Evolutionary conservation across 2,329 filamentous ascomycete species (phyloP), one percentile per base, ranked within the genome.

Genomic region (Apiospora saccharicola): DNA sequence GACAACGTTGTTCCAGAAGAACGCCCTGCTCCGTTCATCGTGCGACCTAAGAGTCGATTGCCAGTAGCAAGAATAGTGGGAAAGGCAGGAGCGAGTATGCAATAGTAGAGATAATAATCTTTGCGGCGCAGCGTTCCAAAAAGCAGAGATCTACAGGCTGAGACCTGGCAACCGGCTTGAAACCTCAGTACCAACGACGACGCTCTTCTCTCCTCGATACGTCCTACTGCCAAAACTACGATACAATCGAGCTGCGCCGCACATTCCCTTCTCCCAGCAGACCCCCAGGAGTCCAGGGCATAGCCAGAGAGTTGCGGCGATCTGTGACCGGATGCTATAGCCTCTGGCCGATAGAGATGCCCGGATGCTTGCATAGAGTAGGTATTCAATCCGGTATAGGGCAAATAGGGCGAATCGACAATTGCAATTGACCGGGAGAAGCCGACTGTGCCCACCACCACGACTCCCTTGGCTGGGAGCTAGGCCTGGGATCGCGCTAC

Each of bases 141-240:
- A 47, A 37, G 16, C 41, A 46, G 41, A 46, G 82, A 84, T 84
- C 81, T 80, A 72, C 83, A 78, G 78, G 77, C 81, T 85, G 83
- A 85, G 80, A 85, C 83, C 81, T 51, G 75, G 76, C 74, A 80
- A 79, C 76, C 78, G 77, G 80, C 79, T 79, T 84, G 82, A 84
- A 84, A 85, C 82, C 76, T 75, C 76, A 46, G n/a, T 22, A 47
- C 30, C 13, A 47, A 68, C 67, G n/a, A 46, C 64, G 61, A 37
- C 43, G 14, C 24, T n/a, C 26, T 49, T 46, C 67, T 22, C 47
- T 24, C 47, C 43, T 34, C 37, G 30, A 14, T 34, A 41, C 8
- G 2, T 30, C 26, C 2, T 30, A 4, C 26, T 30, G 2, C 6
- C 10, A 41, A 10, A 41, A 41, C 37, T 41, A 41, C 37, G 26